Evolutionary conservation across 805 yeast genomes (phyloP).

Genomic region (Pichia deserticola): DNA sequence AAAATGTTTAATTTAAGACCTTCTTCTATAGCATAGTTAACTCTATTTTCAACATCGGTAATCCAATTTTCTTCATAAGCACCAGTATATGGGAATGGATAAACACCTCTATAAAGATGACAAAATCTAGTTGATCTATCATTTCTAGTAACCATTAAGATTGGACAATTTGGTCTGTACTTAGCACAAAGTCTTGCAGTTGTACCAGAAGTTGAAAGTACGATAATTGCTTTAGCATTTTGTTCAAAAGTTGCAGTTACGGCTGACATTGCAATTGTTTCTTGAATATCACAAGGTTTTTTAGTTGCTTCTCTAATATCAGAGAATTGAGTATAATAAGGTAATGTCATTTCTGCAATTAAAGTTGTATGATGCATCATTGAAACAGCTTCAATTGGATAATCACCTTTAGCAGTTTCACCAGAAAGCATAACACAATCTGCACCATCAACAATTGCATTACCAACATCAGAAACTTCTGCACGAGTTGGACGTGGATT

Average conservation of each 20-base stretch:
- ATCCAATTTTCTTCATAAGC: slow-evolving; percentile 78
- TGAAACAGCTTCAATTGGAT: slow-evolving; percentile 94
- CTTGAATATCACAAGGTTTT: slow-evolving; percentile 88
- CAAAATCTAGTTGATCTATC: slow-evolving; percentile 87
- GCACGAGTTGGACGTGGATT: slow-evolving; percentile 99
- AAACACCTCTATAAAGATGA: slow-evolving; percentile 97
- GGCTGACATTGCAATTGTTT: slow-evolving; percentile 96
- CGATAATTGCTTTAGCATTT: slow-evolving; percentile 93
- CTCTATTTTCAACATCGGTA: slow-evolving; percentile 91
- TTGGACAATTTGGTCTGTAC: slow-evolving; percentile 96
- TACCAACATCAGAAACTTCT: slow-evolving; percentile 98
- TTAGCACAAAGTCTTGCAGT: slow-evolving; percentile 95
- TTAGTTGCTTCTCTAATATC: slow-evolving; percentile 81
- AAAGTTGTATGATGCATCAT: slow-evolving; percentile 98
- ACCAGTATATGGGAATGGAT: slow-evolving; percentile 82
- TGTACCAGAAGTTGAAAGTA: slow-evolving; percentile 88
- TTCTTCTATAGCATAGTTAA: slow-evolving; percentile 85
- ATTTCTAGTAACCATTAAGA: slow-evolving; percentile 97
- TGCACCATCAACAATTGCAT: slow-evolving; percentile 98
- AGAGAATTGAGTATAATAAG: slow-evolving; percentile 74
- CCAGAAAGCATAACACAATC: slow-evolving; percentile 99
- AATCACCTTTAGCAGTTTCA: slow-evolving; percentile 99
- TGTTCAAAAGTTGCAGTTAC: slow-evolving; percentile 96
- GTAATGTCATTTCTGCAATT: slow-evolving; percentile 94
- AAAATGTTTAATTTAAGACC: slow-evolving; percentile 83